Percentiles rank a stretch among this genome's conserved stretches.
phyloP scores from a whole-genome alignment of 2,329 filamentous ascomycete species.

The Colletotrichum salicis region DNA sequence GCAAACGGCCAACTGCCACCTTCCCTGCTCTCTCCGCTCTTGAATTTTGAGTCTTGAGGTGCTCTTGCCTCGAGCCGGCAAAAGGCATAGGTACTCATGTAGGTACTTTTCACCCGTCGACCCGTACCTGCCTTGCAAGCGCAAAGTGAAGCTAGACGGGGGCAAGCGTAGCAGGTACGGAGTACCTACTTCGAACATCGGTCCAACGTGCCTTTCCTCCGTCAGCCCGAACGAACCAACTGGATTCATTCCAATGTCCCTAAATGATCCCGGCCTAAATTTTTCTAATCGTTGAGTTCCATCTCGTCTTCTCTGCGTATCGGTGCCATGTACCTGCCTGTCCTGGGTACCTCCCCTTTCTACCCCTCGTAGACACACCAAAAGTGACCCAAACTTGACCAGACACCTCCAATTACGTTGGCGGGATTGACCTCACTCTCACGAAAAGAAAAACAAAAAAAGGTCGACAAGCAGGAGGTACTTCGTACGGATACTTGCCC shows the following conservation, averaged over 20 bases:
- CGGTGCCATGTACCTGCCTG: slow-evolving; percentile 6
- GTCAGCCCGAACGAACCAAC: slow-evolving; percentile 31
- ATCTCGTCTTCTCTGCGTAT: not conserved
- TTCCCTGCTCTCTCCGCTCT: not conserved
- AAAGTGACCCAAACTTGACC: slow-evolving; percentile 20
- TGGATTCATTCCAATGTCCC: slow-evolving; percentile 30
- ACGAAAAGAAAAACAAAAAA: slow-evolving; percentile 12
- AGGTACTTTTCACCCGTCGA: not conserved
- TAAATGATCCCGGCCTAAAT: slow-evolving; percentile 22
- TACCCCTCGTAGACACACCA: not conserved
- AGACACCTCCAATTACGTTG: slow-evolving; percentile 32
- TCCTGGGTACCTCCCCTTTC: slow-evolving; percentile 13
- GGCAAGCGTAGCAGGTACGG: not conserved
- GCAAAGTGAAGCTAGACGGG: not conserved
- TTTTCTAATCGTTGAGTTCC: slow-evolving; percentile 35
- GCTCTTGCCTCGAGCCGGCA: not conserved
- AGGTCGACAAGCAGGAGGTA: not conserved
- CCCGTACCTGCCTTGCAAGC: not conserved
- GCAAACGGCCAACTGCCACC: not conserved
- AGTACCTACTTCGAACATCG: not conserved
- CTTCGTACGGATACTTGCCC: slow-evolving; percentile 9
- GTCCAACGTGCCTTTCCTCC: slow-evolving; percentile 18
- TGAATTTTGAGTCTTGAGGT: too few species aligned
- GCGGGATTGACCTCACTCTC: slow-evolving; percentile 30
- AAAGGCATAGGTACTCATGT: not conserved